Conservation (phyloP, 139 green algal genomes). For the Closterium sp. region DNA sequence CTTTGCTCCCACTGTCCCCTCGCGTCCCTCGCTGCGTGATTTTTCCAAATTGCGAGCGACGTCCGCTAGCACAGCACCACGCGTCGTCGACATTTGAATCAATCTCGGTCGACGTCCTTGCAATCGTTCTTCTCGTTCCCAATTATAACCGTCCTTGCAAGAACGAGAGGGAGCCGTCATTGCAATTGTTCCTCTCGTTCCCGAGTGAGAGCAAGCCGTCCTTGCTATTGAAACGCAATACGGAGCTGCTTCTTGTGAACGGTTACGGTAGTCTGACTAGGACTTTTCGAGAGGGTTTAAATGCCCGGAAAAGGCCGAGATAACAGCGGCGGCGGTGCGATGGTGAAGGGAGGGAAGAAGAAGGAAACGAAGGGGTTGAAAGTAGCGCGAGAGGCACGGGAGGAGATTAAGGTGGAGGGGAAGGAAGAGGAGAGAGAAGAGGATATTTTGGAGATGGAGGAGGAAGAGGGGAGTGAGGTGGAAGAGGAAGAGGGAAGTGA, state of each 20-base stretch:
- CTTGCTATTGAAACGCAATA: too few relatives aligned
- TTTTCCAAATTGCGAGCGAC: too few relatives aligned
- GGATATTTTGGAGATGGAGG: conserved; percentile 8
- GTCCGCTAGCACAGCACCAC: too few relatives aligned
- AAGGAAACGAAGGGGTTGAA: not conserved
- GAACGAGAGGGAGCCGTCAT: too few relatives aligned
- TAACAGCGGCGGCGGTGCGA: not conserved
- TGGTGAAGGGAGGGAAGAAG: not conserved
- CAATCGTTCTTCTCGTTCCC: not conserved
- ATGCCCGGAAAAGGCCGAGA: not conserved
- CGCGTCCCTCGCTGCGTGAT: too few relatives aligned
- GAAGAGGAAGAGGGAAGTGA: too few relatives aligned
- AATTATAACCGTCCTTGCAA: not conserved
- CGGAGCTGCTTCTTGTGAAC: too few relatives aligned
- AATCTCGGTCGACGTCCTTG: not conserved
- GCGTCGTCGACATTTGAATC: not conserved
- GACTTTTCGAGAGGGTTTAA: not conserved
- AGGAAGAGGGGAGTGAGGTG: conserved; percentile 12
- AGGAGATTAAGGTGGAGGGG: not conserved
- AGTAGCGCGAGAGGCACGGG: not conserved
- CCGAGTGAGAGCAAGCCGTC: too few relatives aligned
- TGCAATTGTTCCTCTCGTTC: too few relatives aligned
- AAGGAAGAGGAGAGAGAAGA: not conserved
- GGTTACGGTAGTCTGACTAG: too few relatives aligned
- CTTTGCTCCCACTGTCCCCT: too few relatives aligned